Conservation (phyloP, 2,329 filamentous ascomycete species). For the Alternaria triticina region DNA sequence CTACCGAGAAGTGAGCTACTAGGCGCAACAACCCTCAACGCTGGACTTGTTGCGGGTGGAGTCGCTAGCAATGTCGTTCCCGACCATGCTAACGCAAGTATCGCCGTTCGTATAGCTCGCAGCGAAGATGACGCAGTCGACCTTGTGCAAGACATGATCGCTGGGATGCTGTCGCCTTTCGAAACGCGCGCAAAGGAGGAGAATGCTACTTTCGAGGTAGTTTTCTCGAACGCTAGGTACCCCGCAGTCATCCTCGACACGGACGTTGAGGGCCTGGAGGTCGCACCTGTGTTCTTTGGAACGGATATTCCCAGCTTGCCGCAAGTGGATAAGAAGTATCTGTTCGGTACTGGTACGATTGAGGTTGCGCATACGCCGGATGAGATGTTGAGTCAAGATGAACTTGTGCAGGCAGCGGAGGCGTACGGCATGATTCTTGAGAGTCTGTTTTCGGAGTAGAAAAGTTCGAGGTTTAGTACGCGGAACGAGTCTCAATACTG, state of each 20-base stretch:
- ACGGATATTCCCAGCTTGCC: constrained; percentile 33
- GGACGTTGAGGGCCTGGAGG: constrained; percentile 28
- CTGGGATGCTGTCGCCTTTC: constrained; percentile 23
- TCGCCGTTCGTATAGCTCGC: constrained; percentile 60
- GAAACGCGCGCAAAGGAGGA: constrained; percentile 16
- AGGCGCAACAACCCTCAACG: constrained; percentile 75
- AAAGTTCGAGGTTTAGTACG: background rate
- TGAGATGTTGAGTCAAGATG: constrained; percentile 27
- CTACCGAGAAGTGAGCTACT: constrained; percentile 52
- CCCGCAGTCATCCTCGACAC: constrained; percentile 28
- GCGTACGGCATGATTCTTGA: constrained; percentile 30
- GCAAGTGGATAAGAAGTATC: constrained; percentile 29
- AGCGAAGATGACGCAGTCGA: constrained; percentile 26
- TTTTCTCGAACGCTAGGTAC: constrained; percentile 13
- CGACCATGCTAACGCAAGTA: constrained; percentile 68
- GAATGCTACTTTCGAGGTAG: constrained; percentile 22
- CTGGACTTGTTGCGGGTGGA: constrained; percentile 79
- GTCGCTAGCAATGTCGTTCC: constrained; percentile 87
- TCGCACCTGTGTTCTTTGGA: constrained; percentile 32
- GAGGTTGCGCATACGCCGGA: constrained; percentile 31
- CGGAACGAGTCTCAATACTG: background rate
- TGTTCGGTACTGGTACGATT: constrained; percentile 30
- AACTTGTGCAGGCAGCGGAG: constrained; percentile 30
- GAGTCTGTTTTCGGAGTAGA: constrained; percentile 20
- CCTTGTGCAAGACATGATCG: constrained; percentile 23